phyloP scores from a whole-genome alignment of 2,329 filamentous ascomycete genomes.

The Bertia moriformis region DNA sequence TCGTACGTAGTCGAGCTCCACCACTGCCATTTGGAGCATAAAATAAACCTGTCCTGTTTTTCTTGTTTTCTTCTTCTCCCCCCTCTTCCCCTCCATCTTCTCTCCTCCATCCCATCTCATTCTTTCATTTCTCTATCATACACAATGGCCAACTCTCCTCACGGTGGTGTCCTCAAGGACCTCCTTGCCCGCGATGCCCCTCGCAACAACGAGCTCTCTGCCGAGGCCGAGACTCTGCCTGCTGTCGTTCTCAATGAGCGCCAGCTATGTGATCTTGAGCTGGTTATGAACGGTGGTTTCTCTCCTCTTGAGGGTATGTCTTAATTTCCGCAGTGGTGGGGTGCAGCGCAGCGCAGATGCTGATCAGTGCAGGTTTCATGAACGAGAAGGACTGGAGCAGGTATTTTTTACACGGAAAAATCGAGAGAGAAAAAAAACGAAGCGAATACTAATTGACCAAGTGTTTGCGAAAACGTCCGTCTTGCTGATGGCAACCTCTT shows the following conservation, averaged over 20 bases:
- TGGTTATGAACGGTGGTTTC: constrained; percentile 95
- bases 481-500: constrained; percentile 82
- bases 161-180: constrained; percentile 95
- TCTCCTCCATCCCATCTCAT: not conserved
- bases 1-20: no score
- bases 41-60: not conserved
- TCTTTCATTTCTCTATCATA: constrained; percentile 1
- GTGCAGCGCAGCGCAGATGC: not conserved
- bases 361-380: constrained; percentile 81
- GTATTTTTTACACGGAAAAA: constrained; percentile 33
- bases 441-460: constrained; percentile 21
- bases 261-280: constrained; percentile 92
- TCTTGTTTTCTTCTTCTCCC: not conserved
- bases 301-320: constrained; percentile 86
- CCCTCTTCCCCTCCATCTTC: not conserved
- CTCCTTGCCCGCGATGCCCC: constrained; percentile 84
- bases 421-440: constrained; percentile 1
- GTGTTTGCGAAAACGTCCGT: constrained; percentile 77
- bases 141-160: constrained; percentile 56
- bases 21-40: no score
- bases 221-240: constrained; percentile 75
- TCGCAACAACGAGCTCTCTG: constrained; percentile 62
- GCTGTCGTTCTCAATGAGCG: constrained; percentile 77
- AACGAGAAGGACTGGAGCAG: constrained; percentile 92
- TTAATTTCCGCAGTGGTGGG: constrained; percentile 2